Conservation (phyloP, 257 asterid species). For the Nemophila menziesii region DNA sequence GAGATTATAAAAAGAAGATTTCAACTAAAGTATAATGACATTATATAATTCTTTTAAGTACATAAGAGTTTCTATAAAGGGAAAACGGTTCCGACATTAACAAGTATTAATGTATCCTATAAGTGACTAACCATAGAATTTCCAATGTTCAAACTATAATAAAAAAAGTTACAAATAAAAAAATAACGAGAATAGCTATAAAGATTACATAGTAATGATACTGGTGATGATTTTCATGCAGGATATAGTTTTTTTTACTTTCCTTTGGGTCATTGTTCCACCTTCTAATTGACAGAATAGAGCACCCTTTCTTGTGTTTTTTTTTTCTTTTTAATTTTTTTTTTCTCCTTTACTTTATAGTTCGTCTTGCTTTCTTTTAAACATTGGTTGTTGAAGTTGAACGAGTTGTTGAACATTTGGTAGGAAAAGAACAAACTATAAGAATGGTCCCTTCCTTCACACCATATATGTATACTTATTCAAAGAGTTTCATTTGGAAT, state of each 20-base stretch:
- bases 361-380: constrained; percentile 32
- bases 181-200: constrained; percentile 27
- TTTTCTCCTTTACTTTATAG: constrained; percentile 16
- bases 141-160: constrained; percentile 1
- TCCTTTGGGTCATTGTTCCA: constrained; percentile 20
- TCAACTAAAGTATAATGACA: constrained; percentile 12
- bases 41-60: constrained; percentile 15
- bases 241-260: constrained; percentile 29
- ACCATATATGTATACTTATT: constrained; percentile 21
- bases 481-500: constrained; percentile 21
- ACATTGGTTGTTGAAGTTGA: constrained; percentile 30
- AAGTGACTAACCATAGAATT: constrained; percentile 19
- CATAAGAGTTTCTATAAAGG: constrained; percentile 24
- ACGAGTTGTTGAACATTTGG: constrained; percentile 31
- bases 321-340: constrained; percentile 14
- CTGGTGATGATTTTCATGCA: constrained; percentile 71
- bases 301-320: constrained; percentile 39
- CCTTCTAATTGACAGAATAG: constrained; percentile 32
- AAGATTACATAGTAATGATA: constrained; percentile 63
- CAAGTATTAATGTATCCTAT: constrained; percentile 15
- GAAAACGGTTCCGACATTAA: constrained; percentile 12
- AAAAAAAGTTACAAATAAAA: constrained; percentile 18
- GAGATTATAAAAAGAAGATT: constrained; percentile 17
- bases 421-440: constrained; percentile 13
- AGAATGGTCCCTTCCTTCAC: constrained; percentile 25